phyloP scores from a whole-genome alignment of 1,284 basidiomycete species.

The Trametes polyzona region DNA sequence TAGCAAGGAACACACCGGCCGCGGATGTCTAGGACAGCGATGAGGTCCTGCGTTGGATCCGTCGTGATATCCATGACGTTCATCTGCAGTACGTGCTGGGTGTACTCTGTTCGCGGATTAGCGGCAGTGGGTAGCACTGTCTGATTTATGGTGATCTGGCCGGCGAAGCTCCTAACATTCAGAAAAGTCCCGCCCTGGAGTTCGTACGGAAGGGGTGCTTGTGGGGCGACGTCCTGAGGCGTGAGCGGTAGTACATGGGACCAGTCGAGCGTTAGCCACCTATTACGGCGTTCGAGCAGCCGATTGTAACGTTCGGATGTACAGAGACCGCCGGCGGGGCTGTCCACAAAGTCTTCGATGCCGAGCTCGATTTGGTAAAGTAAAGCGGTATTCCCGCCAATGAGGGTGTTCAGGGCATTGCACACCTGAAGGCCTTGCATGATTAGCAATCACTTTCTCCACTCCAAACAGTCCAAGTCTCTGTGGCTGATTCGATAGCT shows the following conservation, averaged over 20 bases:
- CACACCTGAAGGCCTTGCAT: conserved; percentile 44
- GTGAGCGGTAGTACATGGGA: conserved; percentile 14
- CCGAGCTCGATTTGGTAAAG: conserved; percentile 54
- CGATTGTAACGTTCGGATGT: conserved; percentile 42
- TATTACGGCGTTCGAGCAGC: conserved; percentile 42
- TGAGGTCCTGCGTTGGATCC: conserved; percentile 62
- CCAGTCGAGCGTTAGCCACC: conserved; percentile 49
- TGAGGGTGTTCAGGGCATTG: conserved; percentile 36
- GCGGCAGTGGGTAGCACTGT: not conserved
- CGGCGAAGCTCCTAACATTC: conserved; percentile 31
- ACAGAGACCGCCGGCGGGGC: conserved; percentile 27
- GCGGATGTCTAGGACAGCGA: conserved; percentile 48
- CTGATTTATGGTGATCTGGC: conserved; percentile 4
- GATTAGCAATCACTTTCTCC: not conserved
- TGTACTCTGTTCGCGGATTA: not conserved
- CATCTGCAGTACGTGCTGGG: conserved; percentile 36
- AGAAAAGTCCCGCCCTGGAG: conserved; percentile 59
- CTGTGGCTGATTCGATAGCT: no score
- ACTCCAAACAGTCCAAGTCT: no score
- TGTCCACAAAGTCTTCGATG: conserved; percentile 47
- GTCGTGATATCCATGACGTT: conserved; percentile 58
- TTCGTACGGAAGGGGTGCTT: conserved; percentile 56
- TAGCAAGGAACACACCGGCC: conserved; percentile 15
- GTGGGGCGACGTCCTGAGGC: conserved; percentile 36
- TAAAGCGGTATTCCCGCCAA: conserved; percentile 43